A percentile compares a stretch with the other conserved stretches of the same genome.
Evolutionary conservation across 2,329 filamentous ascomycete genomes (phyloP).

Genomic region (Ilyonectria robusta): DNA sequence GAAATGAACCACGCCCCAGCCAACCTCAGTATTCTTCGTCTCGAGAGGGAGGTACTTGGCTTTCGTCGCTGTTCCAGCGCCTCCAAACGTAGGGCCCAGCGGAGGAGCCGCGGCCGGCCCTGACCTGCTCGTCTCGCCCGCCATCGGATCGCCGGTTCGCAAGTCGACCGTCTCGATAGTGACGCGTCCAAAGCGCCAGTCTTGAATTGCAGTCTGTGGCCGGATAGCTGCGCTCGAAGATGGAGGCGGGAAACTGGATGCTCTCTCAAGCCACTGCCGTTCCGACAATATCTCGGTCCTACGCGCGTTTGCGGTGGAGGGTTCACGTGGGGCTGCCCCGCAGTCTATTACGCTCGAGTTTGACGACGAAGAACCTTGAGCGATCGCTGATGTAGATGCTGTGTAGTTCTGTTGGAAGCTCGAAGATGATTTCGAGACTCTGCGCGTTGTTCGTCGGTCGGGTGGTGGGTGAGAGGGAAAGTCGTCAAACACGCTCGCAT

Average conservation of each 20-base stretch:
- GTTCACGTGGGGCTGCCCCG: conserved; percentile 57
- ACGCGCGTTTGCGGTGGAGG: conserved; percentile 46
- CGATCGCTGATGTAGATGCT: conserved; percentile 8
- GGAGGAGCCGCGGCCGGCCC: conserved; percentile 65
- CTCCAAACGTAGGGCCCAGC: conserved; percentile 68
- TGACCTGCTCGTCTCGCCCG: conserved; percentile 56
- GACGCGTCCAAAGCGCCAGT: conserved; percentile 88
- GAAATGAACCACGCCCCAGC: conserved; percentile 94
- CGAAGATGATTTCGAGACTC: conserved; percentile 22
- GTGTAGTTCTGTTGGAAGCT: conserved; percentile 12
- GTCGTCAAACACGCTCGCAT: conserved; percentile 68
- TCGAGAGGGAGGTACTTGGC: conserved; percentile 82
- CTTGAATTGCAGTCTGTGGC: conserved; percentile 67
- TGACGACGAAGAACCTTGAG: conserved; percentile 31
- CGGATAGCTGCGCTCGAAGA: conserved; percentile 60
- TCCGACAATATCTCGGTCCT: conserved; percentile 58
- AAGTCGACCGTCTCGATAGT: conserved; percentile 87
- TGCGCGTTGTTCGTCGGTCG: conserved; percentile 39
- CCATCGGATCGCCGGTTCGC: conserved; percentile 49
- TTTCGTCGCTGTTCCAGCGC: conserved; percentile 83
- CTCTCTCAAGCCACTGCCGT: conserved; percentile 57
- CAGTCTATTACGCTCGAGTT: conserved; percentile 63
- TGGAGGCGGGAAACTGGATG: conserved; percentile 60
- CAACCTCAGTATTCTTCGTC: conserved; percentile 80
- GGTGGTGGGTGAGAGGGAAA: conserved; percentile 65